Percentiles rank a stretch among this genome's conserved stretches.
Evolutionary conservation across 2,329 filamentous ascomycete genomes (phyloP).

Genomic region (Paecilomyces variotii): DNA sequence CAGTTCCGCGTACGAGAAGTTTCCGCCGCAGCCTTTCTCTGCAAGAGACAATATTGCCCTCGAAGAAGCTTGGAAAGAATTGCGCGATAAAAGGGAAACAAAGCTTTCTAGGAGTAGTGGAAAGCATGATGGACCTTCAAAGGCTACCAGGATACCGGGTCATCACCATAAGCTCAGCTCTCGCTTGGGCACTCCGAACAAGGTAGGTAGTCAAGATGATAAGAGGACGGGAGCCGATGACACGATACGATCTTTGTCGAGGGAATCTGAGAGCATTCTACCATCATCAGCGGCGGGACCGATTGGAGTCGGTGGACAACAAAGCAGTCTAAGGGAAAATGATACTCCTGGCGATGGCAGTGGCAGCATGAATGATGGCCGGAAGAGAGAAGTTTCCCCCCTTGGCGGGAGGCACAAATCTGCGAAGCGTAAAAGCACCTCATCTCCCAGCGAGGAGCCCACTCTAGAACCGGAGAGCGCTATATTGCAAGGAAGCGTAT

Average conservation of each 20-base stretch:
- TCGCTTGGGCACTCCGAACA: constrained; percentile 7
- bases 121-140: constrained; percentile 5
- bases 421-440: constrained; percentile 19
- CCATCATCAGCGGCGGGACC: not conserved
- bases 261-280: not conserved
- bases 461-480: constrained; percentile 12
- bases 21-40: constrained; percentile 68
- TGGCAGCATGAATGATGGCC: constrained; percentile 6
- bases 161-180: constrained; percentile 11
- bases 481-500: constrained; percentile 18
- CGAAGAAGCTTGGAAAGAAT: constrained; percentile 65
- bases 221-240: constrained; percentile 4
- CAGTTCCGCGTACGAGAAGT: constrained; percentile 44
- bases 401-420: constrained; percentile 18
- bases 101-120: constrained; percentile 3
- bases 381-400: constrained; percentile 27
- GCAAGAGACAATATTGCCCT: constrained; percentile 69
- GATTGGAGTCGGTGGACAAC: constrained; percentile 6
- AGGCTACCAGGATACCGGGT: constrained; percentile 16
- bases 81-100: constrained; percentile 30
- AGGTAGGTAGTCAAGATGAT: constrained; percentile 8
- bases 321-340: constrained; percentile 12
- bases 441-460: constrained; percentile 17
- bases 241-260: not conserved
- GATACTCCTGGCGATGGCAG: constrained; percentile 10